Evolutionary conservation across 2,329 filamentous ascomycete species (phyloP).

Genomic region (Fulvia fulva): DNA sequence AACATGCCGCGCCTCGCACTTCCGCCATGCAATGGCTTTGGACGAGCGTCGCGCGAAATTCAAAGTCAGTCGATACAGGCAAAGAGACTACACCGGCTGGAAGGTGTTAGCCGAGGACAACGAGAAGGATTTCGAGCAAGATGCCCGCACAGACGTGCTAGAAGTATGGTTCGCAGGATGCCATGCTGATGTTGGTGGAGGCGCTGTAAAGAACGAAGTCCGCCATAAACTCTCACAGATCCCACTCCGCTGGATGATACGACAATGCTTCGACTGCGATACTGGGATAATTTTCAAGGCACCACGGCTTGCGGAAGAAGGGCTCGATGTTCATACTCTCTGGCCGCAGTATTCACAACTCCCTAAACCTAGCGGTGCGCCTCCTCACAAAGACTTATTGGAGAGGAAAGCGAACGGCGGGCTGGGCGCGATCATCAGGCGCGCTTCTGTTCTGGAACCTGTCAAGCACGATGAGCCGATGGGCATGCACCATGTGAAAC

Average conservation of each 20-base stretch:
- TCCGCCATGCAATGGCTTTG: constrained; percentile 44
- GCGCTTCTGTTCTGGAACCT: constrained; percentile 23
- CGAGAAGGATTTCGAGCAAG: constrained; percentile 4
- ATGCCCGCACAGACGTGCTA: constrained; percentile 27
- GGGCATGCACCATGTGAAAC: constrained; percentile 25
- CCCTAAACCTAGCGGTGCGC: constrained; percentile 32
- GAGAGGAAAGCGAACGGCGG: constrained; percentile 35
- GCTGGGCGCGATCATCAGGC: constrained; percentile 32
- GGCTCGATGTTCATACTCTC: constrained; percentile 41
- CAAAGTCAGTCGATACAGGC: constrained; percentile 39
- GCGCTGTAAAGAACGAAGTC: constrained; percentile 40
- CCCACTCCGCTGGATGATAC: constrained; percentile 48
- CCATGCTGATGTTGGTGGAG: constrained; percentile 45
- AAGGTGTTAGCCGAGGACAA: constrained; percentile 17
- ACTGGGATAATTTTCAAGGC: constrained; percentile 45
- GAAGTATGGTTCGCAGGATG: constrained; percentile 45
- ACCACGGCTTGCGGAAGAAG: constrained; percentile 38
- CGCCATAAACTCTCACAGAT: constrained; percentile 45
- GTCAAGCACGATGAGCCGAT: constrained; percentile 18
- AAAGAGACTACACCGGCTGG: constrained; percentile 26
- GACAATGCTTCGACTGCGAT: constrained; percentile 46
- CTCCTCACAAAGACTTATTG: constrained; percentile 33
- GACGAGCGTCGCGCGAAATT: constrained; percentile 45
- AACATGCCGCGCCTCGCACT: constrained; percentile 36
- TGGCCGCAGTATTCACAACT: constrained; percentile 39